phyloP scores from a whole-genome alignment of 176 grass and related monocot genomes.

The Rhynchospora pubera region DNA sequence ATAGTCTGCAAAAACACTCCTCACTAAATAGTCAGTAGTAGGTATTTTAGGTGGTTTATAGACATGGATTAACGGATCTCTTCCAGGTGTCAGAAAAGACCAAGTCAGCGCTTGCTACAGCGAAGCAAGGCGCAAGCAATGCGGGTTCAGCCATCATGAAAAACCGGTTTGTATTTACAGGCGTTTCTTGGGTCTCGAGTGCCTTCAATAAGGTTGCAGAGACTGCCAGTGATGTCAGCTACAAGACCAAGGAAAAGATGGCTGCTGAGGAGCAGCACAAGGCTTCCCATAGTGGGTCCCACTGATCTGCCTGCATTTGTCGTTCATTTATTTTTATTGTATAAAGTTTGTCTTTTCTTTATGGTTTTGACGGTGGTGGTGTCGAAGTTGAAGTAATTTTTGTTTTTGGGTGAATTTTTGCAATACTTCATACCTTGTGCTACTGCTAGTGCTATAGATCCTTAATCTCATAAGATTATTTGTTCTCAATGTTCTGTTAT shows the following conservation, averaged over 20 bases:
- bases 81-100: conserved; percentile 68
- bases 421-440: background rate
- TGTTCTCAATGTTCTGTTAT: background rate
- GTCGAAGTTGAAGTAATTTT: background rate
- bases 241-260: conserved; percentile 92
- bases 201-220: conserved; percentile 65
- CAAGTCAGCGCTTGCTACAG: conserved; percentile 43
- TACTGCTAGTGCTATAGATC: background rate
- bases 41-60: background rate
- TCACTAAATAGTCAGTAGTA: background rate
- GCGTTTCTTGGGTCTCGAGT: conserved; percentile 52
- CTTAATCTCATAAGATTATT: background rate
- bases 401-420: background rate
- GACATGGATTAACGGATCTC: background rate
- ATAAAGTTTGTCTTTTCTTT: conserved; percentile 20
- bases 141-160: conserved; percentile 79
- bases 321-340: conserved; percentile 17
- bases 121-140: conserved; percentile 67
- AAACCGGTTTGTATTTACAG: conserved; percentile 75
- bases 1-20: background rate
- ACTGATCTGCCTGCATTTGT: conserved; percentile 12
- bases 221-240: conserved; percentile 50
- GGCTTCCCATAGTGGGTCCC: conserved; percentile 19
- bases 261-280: conserved; percentile 47
- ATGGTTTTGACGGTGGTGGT: background rate